Evolutionary conservation across 164 flowering plant genomes (phyloP), one percentile per base, ranked within the genome.

Genomic region (Berberis vulgaris): DNA sequence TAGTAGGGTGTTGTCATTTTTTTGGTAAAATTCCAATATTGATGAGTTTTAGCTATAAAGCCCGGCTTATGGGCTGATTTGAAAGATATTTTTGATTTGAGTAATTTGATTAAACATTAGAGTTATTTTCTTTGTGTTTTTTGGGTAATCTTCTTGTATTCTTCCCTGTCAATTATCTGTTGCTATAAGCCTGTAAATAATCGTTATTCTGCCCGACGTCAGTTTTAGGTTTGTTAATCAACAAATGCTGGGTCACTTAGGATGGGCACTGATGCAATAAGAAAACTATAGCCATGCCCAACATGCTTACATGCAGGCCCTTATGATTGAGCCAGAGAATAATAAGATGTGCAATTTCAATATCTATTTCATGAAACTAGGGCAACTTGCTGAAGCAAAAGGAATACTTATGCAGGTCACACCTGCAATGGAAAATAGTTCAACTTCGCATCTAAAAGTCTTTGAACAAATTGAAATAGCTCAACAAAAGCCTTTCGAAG

Each of bases 281-380:
- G 76, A 77, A 78, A 91, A 89, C 81, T 89, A 91, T 68, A 54
- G 80, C 6, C 97, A 91, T 72, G 99, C 98, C 46, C 96, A 92
- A 73, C 91, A 84, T 41, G 94, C 93, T 3, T 57, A 57, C 60
- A 41, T 43, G 12, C 5, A 45, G 41, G 60, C 60, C 4, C 60
- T 57, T 42, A 40, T 42, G 12, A 84, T 91, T 54, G 85, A 89
- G 40, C 82, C 88, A 0, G 99, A 95, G 63, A 92, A 86, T 69
- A 91, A 95, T 86, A 95, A 95, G 72, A 91, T 91, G 98, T 95
- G 99, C 81, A 95, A 95, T 73, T 68, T 95, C 66, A 98, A 98
- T 3, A 95, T 95, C 49, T 91, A 98, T 47, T 65, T 95, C 79
- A 95, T 95, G 99, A 95, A 95, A 64, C 99, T 89, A 69, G 99